Percentiles rank a stretch among this genome's conserved stretches.
These are phyloP conservation scores for Aspergillus carbonarius DNA, from an alignment of 2,329 filamentous ascomycete genomes.

Conservation along the genomic window DNA sequence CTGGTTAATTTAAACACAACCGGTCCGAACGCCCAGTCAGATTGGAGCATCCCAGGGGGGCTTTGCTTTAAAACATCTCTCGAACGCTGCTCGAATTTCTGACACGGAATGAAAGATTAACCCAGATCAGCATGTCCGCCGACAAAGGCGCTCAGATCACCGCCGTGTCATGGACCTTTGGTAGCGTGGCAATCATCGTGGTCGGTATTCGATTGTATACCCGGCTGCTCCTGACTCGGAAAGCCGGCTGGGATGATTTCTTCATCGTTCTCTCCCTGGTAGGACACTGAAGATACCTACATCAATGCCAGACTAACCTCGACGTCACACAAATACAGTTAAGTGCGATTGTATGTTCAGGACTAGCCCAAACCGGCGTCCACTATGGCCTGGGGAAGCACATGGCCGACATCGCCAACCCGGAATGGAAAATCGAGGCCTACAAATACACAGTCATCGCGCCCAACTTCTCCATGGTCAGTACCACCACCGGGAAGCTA, in stretches of 20 bases:
- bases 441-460: slow-evolving; percentile 17
- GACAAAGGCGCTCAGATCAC: slow-evolving; percentile 5
- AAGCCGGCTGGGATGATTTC: slow-evolving; percentile 14
- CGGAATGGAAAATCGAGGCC: slow-evolving; percentile 2
- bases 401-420: slow-evolving; percentile 7
- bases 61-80: neutral
- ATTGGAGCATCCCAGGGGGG: no score
- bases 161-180: slow-evolving; percentile 6
- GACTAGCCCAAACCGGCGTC: slow-evolving; percentile 10
- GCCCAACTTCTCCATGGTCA: slow-evolving; percentile 16
- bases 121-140: neutral
- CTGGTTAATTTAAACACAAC: no score
- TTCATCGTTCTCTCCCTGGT: slow-evolving; percentile 11
- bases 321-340: neutral
- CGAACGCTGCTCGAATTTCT: neutral
- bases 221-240: neutral
- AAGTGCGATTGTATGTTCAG: slow-evolving; percentile 15
- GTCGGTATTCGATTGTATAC: slow-evolving; percentile 9
- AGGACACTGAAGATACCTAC: neutral
- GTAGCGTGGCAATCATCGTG: slow-evolving; percentile 2
- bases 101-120: neutral
- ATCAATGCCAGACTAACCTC: neutral
- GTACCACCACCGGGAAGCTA: slow-evolving; percentile 18
- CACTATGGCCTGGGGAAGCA: slow-evolving; percentile 20
- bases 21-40: no score